Base-by-base conservation (phyloP, 1,284 basidiomycete species). In the Prillingera fragicola region DNA sequence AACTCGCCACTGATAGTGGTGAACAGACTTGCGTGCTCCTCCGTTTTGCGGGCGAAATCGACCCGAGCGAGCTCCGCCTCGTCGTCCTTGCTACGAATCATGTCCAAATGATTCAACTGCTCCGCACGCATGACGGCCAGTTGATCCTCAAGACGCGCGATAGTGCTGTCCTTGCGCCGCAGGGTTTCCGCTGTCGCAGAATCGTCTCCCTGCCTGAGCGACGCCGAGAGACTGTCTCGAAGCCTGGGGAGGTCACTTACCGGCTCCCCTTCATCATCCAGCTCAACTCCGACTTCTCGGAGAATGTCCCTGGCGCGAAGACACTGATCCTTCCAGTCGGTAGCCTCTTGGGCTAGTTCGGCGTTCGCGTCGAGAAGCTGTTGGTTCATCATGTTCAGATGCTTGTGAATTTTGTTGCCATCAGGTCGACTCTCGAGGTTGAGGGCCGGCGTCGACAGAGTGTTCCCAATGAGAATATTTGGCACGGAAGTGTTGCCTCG, bases 301-400 rank as follows among this genome's bases (percentile, higher is more conserved):
- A 70, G 40, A 6, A 61, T 27, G 3, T 38, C 50, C 15, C 48
- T 41, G n/a, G 65, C 42, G 8, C 60, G 38, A 0, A 54, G 49
- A 5, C 59, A 61, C 29, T 69, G 60, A 24, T 59, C 52, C 18
- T 57, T 52, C 67, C 67, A 70, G 3, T 56, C 60, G 48, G 64
- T 61, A 4, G 60, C 60, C 48, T 67, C 65, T 21, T 59, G 48
- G 4, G 63, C 67, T 1, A 67, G 56, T 12, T 63, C 60, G 5
- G 55, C 56, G 40, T 68, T 68, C 19, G 61, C 60, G 19, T 64
- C 62, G 9, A 67, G 51, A 4, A 70, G 46, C 33, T 67, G 65
- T 42, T 65, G 60, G 49, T 69, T 71, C 65, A 71, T 67, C 25
- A 63, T 62, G 36, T 69, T 69, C 22, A 70, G 60, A 33, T 72